Conservation (phyloP, 257 asterid genomes). For the Sherardia arvensis region DNA sequence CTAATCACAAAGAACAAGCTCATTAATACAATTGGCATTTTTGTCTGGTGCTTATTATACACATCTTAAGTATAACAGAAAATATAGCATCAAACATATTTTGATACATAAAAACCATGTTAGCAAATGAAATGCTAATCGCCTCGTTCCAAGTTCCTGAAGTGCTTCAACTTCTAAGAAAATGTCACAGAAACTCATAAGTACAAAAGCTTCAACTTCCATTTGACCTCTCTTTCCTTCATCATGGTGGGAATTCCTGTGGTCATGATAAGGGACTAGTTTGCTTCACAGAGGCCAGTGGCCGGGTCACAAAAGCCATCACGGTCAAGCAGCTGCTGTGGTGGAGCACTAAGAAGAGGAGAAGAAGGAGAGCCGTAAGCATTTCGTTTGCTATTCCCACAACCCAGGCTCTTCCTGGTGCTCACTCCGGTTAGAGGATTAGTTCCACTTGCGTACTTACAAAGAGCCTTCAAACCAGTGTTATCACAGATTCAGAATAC, state of each 20-base stretch:
- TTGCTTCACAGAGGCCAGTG: constrained; percentile 79
- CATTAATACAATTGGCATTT: not conserved
- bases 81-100: not conserved
- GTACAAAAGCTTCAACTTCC: not conserved
- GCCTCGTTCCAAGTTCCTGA: not conserved
- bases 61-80: not conserved
- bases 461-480: constrained; percentile 51
- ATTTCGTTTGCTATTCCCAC: constrained; percentile 82
- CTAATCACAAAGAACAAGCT: not conserved
- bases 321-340: constrained; percentile 70
- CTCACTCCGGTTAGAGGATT: constrained; percentile 82
- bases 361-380: constrained; percentile 96
- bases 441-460: constrained; percentile 90
- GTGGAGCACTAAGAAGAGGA: constrained; percentile 88
- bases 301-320: constrained; percentile 82
- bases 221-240: not conserved
- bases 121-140: not conserved
- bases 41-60: not conserved
- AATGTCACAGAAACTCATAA: not conserved
- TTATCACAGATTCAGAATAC: not conserved
- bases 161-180: not conserved
- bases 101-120: not conserved
- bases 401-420: constrained; percentile 88
- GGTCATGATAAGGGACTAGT: constrained; percentile 11
- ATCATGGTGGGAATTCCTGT: not conserved